Evolutionary conservation across 148 eudicot species (phyloP), one percentile per base, ranked within the genome.

Genomic region (Heliosperma pusillum): DNA sequence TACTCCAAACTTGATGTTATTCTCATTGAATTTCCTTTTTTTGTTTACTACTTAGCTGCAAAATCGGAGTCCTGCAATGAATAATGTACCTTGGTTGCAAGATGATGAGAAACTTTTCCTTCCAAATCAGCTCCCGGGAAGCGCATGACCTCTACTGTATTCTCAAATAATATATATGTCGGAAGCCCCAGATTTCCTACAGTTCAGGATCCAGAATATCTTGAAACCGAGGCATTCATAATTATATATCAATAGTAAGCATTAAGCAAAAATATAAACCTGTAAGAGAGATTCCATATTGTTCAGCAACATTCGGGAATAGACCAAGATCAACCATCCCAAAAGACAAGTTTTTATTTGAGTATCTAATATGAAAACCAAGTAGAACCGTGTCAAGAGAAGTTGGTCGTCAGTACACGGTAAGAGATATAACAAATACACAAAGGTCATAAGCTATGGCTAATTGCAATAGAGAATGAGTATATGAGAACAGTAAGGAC

Each of bases 261-360:
- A 63, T 56, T 62, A 56, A 56, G 74, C 25, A 72, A 66, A 16
- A 42, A 58, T 45, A 30, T 64, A 69, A 66, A 86, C 85, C 89
- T 83, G 86, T 82, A 44, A 84, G 87, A 80, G 90, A 83, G 58
- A 92, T 87, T 70, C 97, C 94, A 75, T 81, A 92, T 82, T 82
- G 88, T 71, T 83, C 94, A 16, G 99, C 96, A 67, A 85, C 87
- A 82, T 95, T 95, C 17, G 97, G 94, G 75, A 95, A 95, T 79
- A 95, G 97, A 64, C 99, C 99, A 67, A 95, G 89, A 84, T 95
- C 96, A 77, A 95, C 91, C 74, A 85, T 77, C 75, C 90, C 99
- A 79, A 95, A 92, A 40, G 96, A 92, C 79, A 95, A 74, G 77
- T 88, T 82, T 85, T 92, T 88, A 77, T 86, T 95, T 15, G 97